These are phyloP conservation scores for Candida gorgasii DNA, from an alignment of 805 yeast genomes.

Conservation along the genomic window DNA sequence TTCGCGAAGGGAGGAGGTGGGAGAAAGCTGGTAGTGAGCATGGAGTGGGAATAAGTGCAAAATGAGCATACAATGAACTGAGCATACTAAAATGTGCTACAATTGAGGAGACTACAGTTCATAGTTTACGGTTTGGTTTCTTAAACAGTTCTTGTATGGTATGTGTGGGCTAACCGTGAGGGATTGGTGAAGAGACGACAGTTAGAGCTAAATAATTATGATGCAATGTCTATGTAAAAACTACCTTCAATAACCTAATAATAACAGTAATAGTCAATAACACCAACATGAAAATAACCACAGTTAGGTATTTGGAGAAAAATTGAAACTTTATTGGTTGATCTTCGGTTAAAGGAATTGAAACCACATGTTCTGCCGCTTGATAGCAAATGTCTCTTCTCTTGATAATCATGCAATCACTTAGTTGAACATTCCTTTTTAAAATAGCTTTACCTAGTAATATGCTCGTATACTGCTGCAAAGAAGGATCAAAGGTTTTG, in stretches of 20 bases:
- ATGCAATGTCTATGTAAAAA: constrained; percentile 1
- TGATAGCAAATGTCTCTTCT: constrained; percentile 40
- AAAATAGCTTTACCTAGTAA: constrained; percentile 43
- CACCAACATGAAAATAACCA: constrained; percentile 24
- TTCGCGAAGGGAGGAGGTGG: constrained; percentile 1
- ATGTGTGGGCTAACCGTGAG: too few species aligned
- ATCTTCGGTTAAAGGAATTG: constrained; percentile 41
- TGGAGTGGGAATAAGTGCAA: too few species aligned
- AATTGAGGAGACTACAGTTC: too few species aligned
- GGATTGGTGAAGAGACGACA: too few species aligned
- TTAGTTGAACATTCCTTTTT: constrained; percentile 28
- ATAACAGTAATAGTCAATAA: constrained; percentile 26
- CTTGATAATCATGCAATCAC: constrained; percentile 34
- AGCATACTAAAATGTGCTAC: too few species aligned
- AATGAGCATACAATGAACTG: not conserved
- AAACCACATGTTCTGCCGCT: constrained; percentile 44
- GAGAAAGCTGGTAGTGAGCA: too few species aligned
- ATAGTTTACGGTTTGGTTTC: too few species aligned
- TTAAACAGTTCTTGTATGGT: not conserved
- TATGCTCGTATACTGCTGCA: constrained; percentile 37
- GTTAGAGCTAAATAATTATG: too few species aligned
- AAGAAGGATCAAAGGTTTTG: constrained; percentile 32
- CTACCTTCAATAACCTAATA: constrained; percentile 23
- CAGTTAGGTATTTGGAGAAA: constrained; percentile 25
- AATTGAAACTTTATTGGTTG: constrained; percentile 23